Percentiles rank a stretch among this genome's conserved stretches.
Conservation (phyloP, 169 alveolate genomes). For the Eimeria acervulina region DNA sequence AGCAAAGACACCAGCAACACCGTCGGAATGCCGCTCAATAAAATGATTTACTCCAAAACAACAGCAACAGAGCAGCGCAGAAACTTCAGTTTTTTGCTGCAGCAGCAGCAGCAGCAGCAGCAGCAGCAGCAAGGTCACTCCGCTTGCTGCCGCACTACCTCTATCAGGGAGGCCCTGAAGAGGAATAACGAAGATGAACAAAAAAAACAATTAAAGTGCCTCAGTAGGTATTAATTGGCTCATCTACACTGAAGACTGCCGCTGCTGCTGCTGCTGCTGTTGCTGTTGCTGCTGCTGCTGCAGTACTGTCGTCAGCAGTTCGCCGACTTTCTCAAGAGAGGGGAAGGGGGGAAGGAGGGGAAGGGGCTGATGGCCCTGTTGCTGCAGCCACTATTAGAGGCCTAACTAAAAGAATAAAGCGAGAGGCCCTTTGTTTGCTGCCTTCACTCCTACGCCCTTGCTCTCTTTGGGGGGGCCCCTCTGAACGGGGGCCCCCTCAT, state of each 20-base stretch:
- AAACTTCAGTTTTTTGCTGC: not conserved
- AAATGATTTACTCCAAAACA: not conserved
- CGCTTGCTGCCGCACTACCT: not conserved
- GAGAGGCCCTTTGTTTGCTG: no score
- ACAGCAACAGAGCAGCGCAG: not conserved
- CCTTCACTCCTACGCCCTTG: no score
- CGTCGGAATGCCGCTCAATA: not conserved
- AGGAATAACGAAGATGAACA: not conserved
- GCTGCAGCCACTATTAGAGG: no score
- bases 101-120: not conserved
- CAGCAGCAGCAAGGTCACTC: not conserved
- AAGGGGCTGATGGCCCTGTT: no score
- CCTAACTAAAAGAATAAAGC: no score
- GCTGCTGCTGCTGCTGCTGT: conserved; percentile 7
- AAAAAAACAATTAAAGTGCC: not conserved
- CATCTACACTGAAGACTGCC: not conserved
- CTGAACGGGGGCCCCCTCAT: no score
- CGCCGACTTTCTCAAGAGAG: no score
- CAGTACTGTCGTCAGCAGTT: not conserved
- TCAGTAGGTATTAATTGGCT: not conserved
- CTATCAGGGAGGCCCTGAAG: not conserved
- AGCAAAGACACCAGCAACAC: not conserved
- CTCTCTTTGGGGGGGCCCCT: no score
- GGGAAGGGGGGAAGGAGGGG: no score
- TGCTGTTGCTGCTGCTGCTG: conserved; percentile 14